These are phyloP conservation scores for Talaromyces albobiverticillius DNA, from an alignment of 2,329 filamentous ascomycete genomes.

Conservation along the genomic window DNA sequence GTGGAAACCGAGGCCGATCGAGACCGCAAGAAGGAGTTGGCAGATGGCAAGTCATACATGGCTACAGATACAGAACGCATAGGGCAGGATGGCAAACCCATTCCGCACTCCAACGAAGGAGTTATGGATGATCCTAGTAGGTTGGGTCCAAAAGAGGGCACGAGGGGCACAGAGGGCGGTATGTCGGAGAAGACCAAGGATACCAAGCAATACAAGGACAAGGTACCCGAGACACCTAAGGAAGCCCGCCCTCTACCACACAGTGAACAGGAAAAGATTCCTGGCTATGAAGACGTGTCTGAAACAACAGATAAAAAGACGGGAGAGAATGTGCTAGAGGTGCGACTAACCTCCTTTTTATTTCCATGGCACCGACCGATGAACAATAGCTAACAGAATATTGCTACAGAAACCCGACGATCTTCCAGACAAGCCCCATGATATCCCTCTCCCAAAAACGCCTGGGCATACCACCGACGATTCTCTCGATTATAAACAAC, in stretches of 20 bases:
- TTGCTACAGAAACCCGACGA: conserved; percentile 70
- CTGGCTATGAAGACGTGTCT: conserved; percentile 35
- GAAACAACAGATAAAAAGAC: conserved; percentile 40
- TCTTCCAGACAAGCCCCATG: conserved; percentile 73
- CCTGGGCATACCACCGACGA: conserved; percentile 41
- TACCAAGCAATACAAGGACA: conserved; percentile 66
- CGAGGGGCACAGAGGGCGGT: conserved; percentile 82
- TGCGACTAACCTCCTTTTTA: conserved; percentile 33
- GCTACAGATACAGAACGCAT: conserved; percentile 26
- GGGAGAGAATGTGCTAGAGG: conserved; percentile 52
- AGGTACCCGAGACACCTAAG: conserved; percentile 79
- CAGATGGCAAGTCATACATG: conserved; percentile 30
- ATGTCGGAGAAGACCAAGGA: conserved; percentile 84
- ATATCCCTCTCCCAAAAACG: conserved; percentile 66
- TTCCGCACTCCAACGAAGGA: conserved; percentile 64
- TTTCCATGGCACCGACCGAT: neutral
- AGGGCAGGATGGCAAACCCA: conserved; percentile 41
- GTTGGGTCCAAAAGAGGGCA: conserved; percentile 74
- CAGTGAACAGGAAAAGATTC: conserved; percentile 70
- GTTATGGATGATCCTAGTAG: conserved; percentile 91
- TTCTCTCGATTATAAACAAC: conserved; percentile 27
- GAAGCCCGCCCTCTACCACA: conserved; percentile 79
- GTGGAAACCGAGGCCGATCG: conserved; percentile 49
- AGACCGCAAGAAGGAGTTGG: conserved; percentile 40
- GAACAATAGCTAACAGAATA: neutral